Evolutionary conservation across 306 rosid species (phyloP).

Genomic region (Hippophae gyantsensis): DNA sequence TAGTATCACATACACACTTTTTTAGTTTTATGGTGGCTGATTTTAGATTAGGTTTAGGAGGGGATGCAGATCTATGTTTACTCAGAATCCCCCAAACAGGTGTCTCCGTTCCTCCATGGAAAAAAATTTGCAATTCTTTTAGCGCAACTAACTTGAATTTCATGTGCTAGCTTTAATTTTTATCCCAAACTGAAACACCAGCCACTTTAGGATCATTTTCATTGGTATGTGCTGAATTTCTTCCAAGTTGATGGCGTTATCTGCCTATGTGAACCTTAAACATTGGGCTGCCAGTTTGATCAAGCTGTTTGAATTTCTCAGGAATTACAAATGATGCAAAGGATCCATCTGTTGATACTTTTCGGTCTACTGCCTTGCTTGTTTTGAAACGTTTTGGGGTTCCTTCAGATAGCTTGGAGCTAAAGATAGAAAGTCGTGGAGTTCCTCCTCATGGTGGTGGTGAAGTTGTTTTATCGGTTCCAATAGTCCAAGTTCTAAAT

Average conservation of each 20-base stretch:
- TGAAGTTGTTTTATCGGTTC: conserved; percentile 58
- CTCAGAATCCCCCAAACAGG: too few species aligned
- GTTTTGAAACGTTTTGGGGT: conserved; percentile 81
- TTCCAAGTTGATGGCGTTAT: neutral
- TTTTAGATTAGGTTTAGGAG: too few species aligned
- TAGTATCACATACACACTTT: too few species aligned
- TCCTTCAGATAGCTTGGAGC: conserved; percentile 47
- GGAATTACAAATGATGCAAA: conserved; percentile 83
- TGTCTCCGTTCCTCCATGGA: too few species aligned
- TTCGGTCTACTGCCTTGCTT: conserved; percentile 53
- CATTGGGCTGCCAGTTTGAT: neutral
- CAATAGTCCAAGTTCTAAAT: conserved; percentile 50
- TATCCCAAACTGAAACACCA: too few species aligned
- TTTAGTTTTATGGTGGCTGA: too few species aligned
- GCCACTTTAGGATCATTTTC: too few species aligned
- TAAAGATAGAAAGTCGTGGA: conserved; percentile 77
- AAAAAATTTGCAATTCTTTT: too few species aligned
- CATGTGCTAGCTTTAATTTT: too few species aligned
- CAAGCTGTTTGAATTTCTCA: conserved; percentile 14
- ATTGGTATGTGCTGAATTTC: too few species aligned
- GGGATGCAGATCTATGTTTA: too few species aligned
- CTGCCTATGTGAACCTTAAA: neutral
- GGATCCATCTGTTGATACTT: conserved; percentile 80
- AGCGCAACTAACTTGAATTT: neutral
- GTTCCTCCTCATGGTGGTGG: conserved; percentile 87